Conservation (phyloP, 139 green algal species). For the Tetradesmus lagerheimii region DNA sequence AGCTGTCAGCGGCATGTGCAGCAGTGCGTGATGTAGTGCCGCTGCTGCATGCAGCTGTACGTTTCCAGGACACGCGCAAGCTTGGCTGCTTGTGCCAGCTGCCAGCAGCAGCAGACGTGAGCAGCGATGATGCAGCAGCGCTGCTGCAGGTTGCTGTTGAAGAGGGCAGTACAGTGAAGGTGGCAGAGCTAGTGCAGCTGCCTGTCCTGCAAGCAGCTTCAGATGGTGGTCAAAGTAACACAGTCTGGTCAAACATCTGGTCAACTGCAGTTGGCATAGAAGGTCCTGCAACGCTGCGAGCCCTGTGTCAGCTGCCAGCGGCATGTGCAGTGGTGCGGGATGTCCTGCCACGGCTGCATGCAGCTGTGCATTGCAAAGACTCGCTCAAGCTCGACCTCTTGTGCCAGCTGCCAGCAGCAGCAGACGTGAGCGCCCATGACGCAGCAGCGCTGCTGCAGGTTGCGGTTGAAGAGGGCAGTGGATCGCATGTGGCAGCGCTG, state of each 20-base stretch:
- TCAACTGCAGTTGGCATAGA: not conserved
- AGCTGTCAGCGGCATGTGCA: not conserved
- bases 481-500: not conserved
- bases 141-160: not conserved
- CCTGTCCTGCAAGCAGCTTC: not conserved
- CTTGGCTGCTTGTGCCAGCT: not conserved
- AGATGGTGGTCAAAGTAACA: not conserved
- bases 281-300: not conserved
- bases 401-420: not conserved
- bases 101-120: not conserved
- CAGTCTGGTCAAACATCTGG: not conserved
- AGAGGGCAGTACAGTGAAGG: not conserved
- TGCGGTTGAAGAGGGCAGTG: not conserved
- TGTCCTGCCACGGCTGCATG: not conserved
- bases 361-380: not conserved
- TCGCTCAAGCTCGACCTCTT: not conserved
- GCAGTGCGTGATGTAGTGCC: not conserved
- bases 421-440: not conserved
- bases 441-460: not conserved
- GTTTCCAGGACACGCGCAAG: not conserved
- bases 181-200: not conserved
- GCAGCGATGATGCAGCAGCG: not conserved
- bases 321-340: not conserved
- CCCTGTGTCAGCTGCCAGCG: not conserved
- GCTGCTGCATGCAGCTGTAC: not conserved